Evolutionary conservation across 2,329 filamentous ascomycete species (phyloP), one percentile per base, ranked within the genome.

Genomic region (Diaporthe eres): DNA sequence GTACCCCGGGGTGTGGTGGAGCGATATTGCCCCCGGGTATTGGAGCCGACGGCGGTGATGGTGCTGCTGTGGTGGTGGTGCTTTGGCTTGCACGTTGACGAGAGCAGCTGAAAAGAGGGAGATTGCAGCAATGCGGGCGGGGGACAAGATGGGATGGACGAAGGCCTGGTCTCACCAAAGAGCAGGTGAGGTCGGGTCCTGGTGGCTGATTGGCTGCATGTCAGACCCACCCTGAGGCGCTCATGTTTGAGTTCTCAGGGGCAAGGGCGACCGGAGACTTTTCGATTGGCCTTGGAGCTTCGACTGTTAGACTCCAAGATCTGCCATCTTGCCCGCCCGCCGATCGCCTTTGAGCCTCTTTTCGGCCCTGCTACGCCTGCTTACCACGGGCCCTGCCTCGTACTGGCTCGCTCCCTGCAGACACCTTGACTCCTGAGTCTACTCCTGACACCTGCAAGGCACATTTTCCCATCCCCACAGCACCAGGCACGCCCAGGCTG

Each of bases 201-300:
- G 7, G 34, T 4, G 34, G 15, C 4, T 73, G 44, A 73, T 73
- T 73, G 71, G 71, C 47, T 55, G 47, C n/a, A n/a, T 28, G 47
- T 42, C n/a, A 65, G 71, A 44, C 60, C 58, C 71, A 72, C 71
- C 19, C 47, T 19, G 13, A 42, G 34, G 71, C 71, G 71, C 71
- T 61, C 47, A 63, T 73, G 71, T 73, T 65, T 73, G 55, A 60
- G 71, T 31, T 49, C 31, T 53, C 57, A 72, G 71, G 71, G 71
- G 71, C 44, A 49, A 49, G 70, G 70, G 55, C 70, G 15, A 12
- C 65, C 65, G 65, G 47, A 42, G 65, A 68, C 65, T 68, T 68
- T 68, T 68, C 65, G 65, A 68, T 68, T 68, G 65, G 65, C 65
- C 65, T 28, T 39, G 31, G 31, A 8, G 34, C 31, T 37, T 42